Evolutionary conservation across 805 yeast genomes (phyloP).

Genomic region (Pichia membranifaciens): DNA sequence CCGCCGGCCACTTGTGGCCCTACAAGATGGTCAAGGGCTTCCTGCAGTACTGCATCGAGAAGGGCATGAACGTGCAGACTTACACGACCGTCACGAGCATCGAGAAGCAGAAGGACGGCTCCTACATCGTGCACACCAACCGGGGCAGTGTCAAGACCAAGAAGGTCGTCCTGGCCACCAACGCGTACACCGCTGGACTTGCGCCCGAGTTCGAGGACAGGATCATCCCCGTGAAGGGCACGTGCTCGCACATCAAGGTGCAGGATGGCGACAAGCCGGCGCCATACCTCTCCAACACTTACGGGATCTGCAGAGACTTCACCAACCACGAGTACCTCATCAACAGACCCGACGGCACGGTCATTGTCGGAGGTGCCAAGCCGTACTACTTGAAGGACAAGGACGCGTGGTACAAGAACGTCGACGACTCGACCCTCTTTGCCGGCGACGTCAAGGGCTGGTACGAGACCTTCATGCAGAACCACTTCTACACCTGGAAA

Average conservation of each 20-base stretch:
- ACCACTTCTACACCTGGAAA: constrained; percentile 22
- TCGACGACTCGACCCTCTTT: constrained; percentile 33
- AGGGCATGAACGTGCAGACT: constrained; percentile 37
- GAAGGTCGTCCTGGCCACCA: constrained; percentile 32
- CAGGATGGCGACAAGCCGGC: constrained; percentile 10
- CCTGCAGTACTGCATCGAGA: constrained; percentile 28
- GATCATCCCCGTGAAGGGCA: constrained; percentile 33
- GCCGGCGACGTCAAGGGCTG: constrained; percentile 19
- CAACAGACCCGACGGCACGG: constrained; percentile 32
- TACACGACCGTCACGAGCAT: constrained; percentile 33
- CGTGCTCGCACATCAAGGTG: constrained; percentile 26
- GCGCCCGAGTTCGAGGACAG: constrained; percentile 21
- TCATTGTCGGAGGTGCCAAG: constrained; percentile 32
- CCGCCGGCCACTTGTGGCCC: constrained; percentile 43
- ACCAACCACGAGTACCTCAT: constrained; percentile 25
- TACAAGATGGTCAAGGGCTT: constrained; percentile 36
- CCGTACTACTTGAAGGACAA: constrained; percentile 9
- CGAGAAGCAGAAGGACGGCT: constrained; percentile 17
- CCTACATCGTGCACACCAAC: constrained; percentile 27
- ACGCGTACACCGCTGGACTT: constrained; percentile 26
- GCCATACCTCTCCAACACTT: constrained; percentile 33
- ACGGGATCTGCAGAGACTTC: constrained; percentile 24
- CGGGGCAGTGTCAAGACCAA: constrained; percentile 21
- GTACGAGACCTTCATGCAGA: constrained; percentile 28
- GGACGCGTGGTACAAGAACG: constrained; percentile 18